These are phyloP conservation scores for Cladosporium cucumerinum DNA, from an alignment of 2,329 filamentous ascomycete genomes.

Conservation along the genomic window DNA sequence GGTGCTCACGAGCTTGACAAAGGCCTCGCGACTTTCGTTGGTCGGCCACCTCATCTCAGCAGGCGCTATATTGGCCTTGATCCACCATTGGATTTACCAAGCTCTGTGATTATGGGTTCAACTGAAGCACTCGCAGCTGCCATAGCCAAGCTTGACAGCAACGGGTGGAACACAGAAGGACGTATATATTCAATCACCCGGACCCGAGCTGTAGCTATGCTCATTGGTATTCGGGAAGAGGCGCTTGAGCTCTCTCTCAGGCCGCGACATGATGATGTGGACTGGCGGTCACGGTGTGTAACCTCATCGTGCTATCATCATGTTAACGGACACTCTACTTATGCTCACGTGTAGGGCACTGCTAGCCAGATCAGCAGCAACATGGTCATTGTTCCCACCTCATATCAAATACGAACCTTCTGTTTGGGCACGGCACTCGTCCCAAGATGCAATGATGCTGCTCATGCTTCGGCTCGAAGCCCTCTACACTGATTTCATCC, in stretches of 20 bases:
- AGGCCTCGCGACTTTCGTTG: conserved; percentile 9
- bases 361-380: not conserved
- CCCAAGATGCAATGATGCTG: not conserved
- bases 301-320: no score
- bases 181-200: not conserved
- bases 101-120: not conserved
- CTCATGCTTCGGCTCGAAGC: not conserved
- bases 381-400: not conserved
- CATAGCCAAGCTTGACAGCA: not conserved
- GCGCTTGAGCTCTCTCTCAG: not conserved
- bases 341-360: not conserved
- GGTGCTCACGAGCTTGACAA: conserved; percentile 14
- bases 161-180: not conserved
- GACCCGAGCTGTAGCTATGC: not conserved
- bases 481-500: conserved; percentile 15
- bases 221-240: not conserved
- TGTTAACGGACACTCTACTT: not conserved
- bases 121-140: not conserved
- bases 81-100: conserved; percentile 7
- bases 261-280: not conserved
- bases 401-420: not conserved
- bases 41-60: conserved; percentile 14
- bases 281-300: not conserved
- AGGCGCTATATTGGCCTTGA: not conserved
- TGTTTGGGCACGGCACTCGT: not conserved